Conservation (phyloP, 768 basidiomycete genomes). For the Mycena venus region DNA sequence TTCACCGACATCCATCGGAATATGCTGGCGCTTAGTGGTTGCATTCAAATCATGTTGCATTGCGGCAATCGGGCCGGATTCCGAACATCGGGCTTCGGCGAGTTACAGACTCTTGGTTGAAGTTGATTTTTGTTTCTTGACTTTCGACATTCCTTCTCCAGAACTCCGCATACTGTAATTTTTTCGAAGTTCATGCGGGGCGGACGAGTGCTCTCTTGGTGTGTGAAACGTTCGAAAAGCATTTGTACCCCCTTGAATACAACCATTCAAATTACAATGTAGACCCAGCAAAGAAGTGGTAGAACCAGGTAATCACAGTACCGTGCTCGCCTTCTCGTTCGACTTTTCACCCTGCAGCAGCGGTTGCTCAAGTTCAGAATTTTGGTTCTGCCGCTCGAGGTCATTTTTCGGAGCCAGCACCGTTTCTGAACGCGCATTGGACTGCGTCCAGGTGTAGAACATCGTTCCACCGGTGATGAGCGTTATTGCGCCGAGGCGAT, state of each 20-base stretch:
- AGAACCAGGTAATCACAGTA: neutral
- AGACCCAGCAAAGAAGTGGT: neutral
- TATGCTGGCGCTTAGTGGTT: too few species aligned
- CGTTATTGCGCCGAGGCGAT: conserved; percentile 70
- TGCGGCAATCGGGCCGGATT: too few species aligned
- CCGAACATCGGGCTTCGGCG: too few species aligned
- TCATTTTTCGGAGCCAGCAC: neutral
- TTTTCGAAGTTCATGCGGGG: too few species aligned
- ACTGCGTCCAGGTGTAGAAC: conserved; percentile 71
- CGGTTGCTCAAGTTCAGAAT: neutral
- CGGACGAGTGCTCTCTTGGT: too few species aligned
- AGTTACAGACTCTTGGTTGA: too few species aligned
- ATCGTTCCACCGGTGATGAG: conserved; percentile 76
- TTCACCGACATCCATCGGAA: too few species aligned
- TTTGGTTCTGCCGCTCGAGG: neutral
- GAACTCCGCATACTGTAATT: too few species aligned
- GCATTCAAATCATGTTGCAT: too few species aligned
- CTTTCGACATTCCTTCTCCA: too few species aligned
- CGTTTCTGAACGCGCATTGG: neutral
- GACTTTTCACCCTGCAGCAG: neutral
- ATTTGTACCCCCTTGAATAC: neutral
- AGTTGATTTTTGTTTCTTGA: too few species aligned
- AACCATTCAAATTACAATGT: neutral
- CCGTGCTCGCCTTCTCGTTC: neutral
- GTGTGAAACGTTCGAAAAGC: neutral